A percentile compares a stretch with the other conserved stretches of the same genome.
phyloP scores from a whole-genome alignment of 495 filamentous ascomycete species.

The Tuber umbilicatum region DNA sequence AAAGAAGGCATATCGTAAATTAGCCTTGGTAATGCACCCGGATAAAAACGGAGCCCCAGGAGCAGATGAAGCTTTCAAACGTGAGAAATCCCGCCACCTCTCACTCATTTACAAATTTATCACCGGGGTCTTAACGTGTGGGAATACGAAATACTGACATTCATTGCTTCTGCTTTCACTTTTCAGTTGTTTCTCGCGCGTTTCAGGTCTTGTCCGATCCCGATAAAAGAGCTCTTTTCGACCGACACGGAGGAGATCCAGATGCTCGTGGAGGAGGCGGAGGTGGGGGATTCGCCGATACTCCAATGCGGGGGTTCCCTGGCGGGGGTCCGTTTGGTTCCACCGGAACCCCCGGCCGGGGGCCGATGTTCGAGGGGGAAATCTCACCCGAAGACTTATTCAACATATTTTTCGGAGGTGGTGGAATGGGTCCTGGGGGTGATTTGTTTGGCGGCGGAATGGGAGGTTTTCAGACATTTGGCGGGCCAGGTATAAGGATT shows the following conservation, averaged over 20 bases:
- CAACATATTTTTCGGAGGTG: conserved; percentile 85
- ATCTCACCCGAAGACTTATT: conserved; percentile 96
- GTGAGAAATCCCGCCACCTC: conserved; percentile 46
- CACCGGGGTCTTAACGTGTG: background rate
- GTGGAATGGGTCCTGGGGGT: conserved; percentile 54
- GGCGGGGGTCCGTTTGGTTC: conserved; percentile 67
- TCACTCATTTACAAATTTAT: background rate
- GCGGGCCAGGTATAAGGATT: conserved; percentile 72
- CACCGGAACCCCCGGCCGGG: conserved; percentile 44
- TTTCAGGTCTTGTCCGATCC: conserved; percentile 89
- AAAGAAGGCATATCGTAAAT: conserved; percentile 91
- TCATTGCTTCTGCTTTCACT: background rate
- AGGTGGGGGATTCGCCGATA: conserved; percentile 43
- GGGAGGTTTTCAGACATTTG: conserved; percentile 87
- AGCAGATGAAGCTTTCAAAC: conserved; percentile 94
- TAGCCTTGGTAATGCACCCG: conserved; percentile 81
- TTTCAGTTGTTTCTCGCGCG: conserved; percentile 76
- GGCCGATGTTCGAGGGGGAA: conserved; percentile 65
- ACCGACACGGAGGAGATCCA: conserved; percentile 83
- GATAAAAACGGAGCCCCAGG: conserved; percentile 98
- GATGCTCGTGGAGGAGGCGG: conserved; percentile 68
- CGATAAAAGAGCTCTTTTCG: conserved; percentile 82
- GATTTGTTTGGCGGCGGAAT: conserved; percentile 65
- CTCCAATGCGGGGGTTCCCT: conserved; percentile 43
- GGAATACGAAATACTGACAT: conserved; percentile 15